These are phyloP conservation scores for Adansonia grandidieri DNA, from an alignment of 441 rosid species.

Conservation along the genomic window DNA sequence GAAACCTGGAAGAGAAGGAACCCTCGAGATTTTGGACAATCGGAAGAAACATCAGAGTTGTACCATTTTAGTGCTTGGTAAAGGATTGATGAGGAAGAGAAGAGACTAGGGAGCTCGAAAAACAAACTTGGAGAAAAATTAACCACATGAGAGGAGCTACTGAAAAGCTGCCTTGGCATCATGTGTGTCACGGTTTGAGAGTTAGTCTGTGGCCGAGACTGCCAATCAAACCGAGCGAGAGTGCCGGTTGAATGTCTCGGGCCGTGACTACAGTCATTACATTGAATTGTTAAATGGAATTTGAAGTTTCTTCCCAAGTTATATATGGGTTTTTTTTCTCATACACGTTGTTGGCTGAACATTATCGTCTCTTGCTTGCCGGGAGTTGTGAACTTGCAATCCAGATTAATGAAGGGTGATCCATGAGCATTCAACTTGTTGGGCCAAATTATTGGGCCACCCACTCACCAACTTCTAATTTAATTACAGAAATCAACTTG, in stretches of 20 bases:
- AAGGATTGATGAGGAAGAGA: constrained; percentile 71
- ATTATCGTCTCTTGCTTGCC: neutral
- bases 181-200: too few species aligned
- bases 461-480: neutral
- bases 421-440: too few species aligned
- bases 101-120: constrained; percentile 56
- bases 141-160: constrained; percentile 57
- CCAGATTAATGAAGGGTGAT: neutral
- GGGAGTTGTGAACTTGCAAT: neutral
- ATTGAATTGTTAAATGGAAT: too few species aligned
- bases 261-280: neutral
- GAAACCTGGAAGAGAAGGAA: constrained; percentile 73
- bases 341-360: neutral
- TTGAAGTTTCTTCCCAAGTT: too few species aligned
- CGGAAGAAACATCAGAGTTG: constrained; percentile 40
- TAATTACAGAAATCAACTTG: neutral
- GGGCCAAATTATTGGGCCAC: neutral
- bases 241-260: too few species aligned
- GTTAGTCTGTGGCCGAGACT: too few species aligned
- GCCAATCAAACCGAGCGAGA: too few species aligned
- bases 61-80: constrained; percentile 70
- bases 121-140: constrained; percentile 75
- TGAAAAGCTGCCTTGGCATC: constrained; percentile 35
- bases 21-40: constrained; percentile 53
- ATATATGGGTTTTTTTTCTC: neutral